Base-by-base conservation (phyloP, 345 rosid genomes). In the Conringia planisiliqua region DNA sequence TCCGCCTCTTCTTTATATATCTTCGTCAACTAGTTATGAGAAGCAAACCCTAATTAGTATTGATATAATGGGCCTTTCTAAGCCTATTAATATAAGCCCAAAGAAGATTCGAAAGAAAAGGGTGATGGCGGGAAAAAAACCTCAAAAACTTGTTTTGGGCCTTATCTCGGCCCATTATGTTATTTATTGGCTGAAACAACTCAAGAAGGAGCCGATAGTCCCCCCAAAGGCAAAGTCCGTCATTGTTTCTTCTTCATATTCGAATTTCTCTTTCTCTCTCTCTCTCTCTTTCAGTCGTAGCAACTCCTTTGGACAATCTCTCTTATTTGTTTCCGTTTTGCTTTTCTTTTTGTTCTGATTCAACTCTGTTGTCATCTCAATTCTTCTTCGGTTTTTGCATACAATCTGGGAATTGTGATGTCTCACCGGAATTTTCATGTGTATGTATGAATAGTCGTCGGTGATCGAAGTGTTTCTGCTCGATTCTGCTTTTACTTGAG, bases 191-290 rank as follows among this genome's bases (percentile, higher is more conserved):
- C 71, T 75, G 74, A 75, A 71, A 50, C 38, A 63, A 24, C 0
- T 3, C n/a, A 52, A 20, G 50, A 22, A 55, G 30, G 58, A 63
- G 63, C 59, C 61, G 44, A 42, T 33, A 54, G 1, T 5, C 8
- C 48, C 1, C 35, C 32, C 22, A 10, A 14, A 68, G 35, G 33
- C 65, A 13, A 42, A 73, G 18, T 9, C 56, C 75, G 64, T 67
- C 68, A 16, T 61, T 26, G 65, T 71, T 40, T 57, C 62, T 64
- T 65, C 63, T 36, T 35, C 78, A 10, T 68, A 43, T 73, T 73
- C 82, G 52, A 60, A 72, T 24, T 6, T 50, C 39, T 51, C 38
- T 69, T 47, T 73, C 78, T 50, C 60, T 64, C 71, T 66, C 69
- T 64, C 30, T 68, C 43, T 57, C 22, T 20, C 18, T 29, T 2